These are phyloP conservation scores for Prunus dulcis DNA, from an alignment of 306 rosid genomes.

Conservation along the genomic window DNA sequence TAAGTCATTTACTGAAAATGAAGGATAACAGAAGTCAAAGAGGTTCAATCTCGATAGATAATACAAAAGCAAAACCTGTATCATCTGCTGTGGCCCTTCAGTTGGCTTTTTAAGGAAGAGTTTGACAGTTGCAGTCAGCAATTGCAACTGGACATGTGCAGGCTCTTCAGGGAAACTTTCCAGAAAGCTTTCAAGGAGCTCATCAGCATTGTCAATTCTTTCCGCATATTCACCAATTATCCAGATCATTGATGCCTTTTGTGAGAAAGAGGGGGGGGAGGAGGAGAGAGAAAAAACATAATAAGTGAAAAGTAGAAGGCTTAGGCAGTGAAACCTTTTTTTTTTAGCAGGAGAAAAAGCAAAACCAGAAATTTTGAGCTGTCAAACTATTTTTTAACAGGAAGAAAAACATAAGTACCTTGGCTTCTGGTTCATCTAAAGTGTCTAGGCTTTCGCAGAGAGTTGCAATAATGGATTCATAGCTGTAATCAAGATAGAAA, in stretches of 20 bases:
- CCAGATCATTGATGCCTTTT: slow-evolving; percentile 98
- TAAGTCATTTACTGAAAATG: background rate
- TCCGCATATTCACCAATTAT: slow-evolving; percentile 99
- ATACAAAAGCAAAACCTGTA: slow-evolving; percentile 62
- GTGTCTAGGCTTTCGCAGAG: slow-evolving; percentile 97
- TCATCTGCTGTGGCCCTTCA: slow-evolving; percentile 99
- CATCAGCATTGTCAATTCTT: slow-evolving; percentile 99
- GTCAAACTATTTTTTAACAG: slow-evolving; percentile 8
- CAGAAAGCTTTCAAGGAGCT: slow-evolving; percentile 97
- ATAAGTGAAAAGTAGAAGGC: background rate
- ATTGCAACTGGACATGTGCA: slow-evolving; percentile 93
- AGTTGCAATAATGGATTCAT: slow-evolving; percentile 98
- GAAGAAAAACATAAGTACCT: slow-evolving; percentile 48
- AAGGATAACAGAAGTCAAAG: slow-evolving; percentile 1
- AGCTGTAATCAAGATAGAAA: slow-evolving; percentile 42
- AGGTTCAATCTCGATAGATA: background rate
- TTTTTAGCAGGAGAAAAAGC: slow-evolving; percentile 1
- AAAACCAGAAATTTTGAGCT: background rate
- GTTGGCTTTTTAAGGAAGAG: slow-evolving; percentile 99
- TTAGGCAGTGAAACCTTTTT: background rate
- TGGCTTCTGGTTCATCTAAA: slow-evolving; percentile 98
- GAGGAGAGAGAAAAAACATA: background rate
- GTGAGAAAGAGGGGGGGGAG: background rate
- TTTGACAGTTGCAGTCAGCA: slow-evolving; percentile 97
- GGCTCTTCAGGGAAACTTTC: slow-evolving; percentile 97